Evolutionary conservation across 352 stramenopile species (phyloP), one percentile per base, ranked within the genome.

Genomic region (Nothophytophthora sp.): DNA sequence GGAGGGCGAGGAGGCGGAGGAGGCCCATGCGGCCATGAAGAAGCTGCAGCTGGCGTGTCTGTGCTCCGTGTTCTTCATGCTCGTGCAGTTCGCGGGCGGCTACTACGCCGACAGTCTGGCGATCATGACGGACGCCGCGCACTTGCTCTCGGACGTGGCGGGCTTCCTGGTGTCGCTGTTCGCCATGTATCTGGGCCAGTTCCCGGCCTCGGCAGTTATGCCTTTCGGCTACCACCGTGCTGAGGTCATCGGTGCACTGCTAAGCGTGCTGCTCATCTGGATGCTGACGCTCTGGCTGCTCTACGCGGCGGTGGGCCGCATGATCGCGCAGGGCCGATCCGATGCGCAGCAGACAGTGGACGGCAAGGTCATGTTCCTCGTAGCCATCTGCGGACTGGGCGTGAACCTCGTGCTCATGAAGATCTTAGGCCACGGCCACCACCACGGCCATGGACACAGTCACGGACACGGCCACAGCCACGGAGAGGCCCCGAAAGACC

Each of bases 181-280:
- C 43, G 84, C 84, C 46, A 86, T 94, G 61, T 91, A 88, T 50
- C 61, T 90, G 22, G 76, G 66, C 12, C 63, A 82, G 20, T 65
- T 81, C 2, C 68, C 84, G 1, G 69, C 80, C 9, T 77, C 69
- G 2, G 72, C 79, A 7, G 48, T 42, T 20, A 87, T 96, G 68
- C 97, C 95, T 0, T 99, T 97, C 70, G 97, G 97, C n/a, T 96
- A 97, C 49, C 88, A 98, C 51, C 82, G 97, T 37, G 96, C 92
- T 2, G 97, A 99, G 65, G 95, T 98, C 11, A 73, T 99, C 4
- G 96, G 95, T 8, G 97, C 97, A 19, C 60, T 99, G 4, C 80
- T 97, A 34, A 98, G 83, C 42, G 96, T 99, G 48, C 44, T 97
- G 25, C 79, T 93, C 46, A 96, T 99, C 47, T 97, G 92, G 60